Conservation (phyloP, 139 green algal genomes). For the Desmodesmus armatus region DNA sequence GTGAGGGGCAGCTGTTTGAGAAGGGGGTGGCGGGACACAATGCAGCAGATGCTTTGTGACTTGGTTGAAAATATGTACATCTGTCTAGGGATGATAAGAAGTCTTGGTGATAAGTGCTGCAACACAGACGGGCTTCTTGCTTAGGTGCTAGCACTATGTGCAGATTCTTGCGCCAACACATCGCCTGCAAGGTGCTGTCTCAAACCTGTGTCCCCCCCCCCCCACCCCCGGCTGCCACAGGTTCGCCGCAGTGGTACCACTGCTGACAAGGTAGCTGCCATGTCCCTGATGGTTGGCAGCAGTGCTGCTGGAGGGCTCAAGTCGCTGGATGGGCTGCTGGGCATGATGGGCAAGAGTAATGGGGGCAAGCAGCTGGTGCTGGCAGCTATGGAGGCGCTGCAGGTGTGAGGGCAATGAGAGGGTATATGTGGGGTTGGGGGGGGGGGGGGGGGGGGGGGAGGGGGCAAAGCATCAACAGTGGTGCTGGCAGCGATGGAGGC, state of each 20-base stretch:
- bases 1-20: slow-evolving; percentile 58
- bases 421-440: neutral
- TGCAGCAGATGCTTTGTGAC: slow-evolving; percentile 51
- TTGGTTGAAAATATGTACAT: too few species aligned
- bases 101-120: too few species aligned
- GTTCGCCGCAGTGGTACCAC: slow-evolving; percentile 69
- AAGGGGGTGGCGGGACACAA: slow-evolving; percentile 56
- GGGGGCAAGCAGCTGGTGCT: slow-evolving; percentile 46
- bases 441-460: too few species aligned
- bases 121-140: too few species aligned
- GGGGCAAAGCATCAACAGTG: too few species aligned
- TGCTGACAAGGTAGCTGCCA: slow-evolving; percentile 86
- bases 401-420: slow-evolving; percentile 37
- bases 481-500: slow-evolving; percentile 77
- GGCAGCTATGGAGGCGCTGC: slow-evolving; percentile 81
- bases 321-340: slow-evolving; percentile 84
- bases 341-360: slow-evolving; percentile 65
- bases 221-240: neutral
- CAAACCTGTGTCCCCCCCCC: too few species aligned
- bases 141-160: neutral
- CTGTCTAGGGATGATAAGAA: too few species aligned
- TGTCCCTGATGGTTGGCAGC: slow-evolving; percentile 82
- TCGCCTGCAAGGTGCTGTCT: neutral
- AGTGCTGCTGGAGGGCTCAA: slow-evolving; percentile 2
- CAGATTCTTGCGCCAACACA: neutral